phyloP scores from a whole-genome alignment of 805 yeast species.

The Yamadazyma insecticola region DNA sequence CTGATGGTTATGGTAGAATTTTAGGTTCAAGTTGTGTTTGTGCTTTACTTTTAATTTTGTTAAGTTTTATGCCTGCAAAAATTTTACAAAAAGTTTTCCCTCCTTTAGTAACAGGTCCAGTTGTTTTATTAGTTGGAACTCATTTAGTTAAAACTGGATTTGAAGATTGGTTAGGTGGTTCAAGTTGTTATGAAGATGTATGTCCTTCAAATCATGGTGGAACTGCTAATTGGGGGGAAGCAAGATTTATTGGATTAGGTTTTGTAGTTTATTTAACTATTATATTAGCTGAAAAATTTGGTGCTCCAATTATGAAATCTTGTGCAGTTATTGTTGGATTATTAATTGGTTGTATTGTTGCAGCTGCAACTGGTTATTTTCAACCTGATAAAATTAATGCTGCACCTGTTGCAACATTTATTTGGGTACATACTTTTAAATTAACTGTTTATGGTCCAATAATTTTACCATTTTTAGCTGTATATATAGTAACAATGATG shows the following conservation, averaged over 20 bases:
- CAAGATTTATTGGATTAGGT: conserved; percentile 82
- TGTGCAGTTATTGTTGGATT: conserved; percentile 89
- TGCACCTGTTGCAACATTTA: conserved; percentile 80
- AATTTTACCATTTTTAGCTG: conserved; percentile 80
- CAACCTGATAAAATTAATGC: conserved; percentile 45
- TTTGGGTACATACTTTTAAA: conserved; percentile 85
- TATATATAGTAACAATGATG: conserved; percentile 79
- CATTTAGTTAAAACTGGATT: conserved; percentile 68
- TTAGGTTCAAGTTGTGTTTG: conserved; percentile 78
- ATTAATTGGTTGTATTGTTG: conserved; percentile 85
- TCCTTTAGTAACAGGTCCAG: conserved; percentile 90
- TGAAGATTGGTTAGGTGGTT: conserved; percentile 85
- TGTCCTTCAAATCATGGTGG: conserved; percentile 21
- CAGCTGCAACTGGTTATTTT: conserved; percentile 87
- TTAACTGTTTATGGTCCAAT: conserved; percentile 77
- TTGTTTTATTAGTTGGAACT: conserved; percentile 79
- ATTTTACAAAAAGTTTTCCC: conserved; percentile 73
- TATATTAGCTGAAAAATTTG: conserved; percentile 76
- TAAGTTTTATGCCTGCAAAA: conserved; percentile 76
- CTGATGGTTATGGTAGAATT: conserved; percentile 86
- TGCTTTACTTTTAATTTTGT: conserved; percentile 64
- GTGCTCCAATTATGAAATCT: conserved; percentile 91
- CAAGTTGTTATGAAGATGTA: conserved; percentile 51
- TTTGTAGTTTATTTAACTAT: conserved; percentile 75
- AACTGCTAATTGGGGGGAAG: conserved; percentile 74